Evolutionary conservation across 163 green algal species (phyloP).

Genomic region (Chlamydomonas reinhardtii): DNA sequence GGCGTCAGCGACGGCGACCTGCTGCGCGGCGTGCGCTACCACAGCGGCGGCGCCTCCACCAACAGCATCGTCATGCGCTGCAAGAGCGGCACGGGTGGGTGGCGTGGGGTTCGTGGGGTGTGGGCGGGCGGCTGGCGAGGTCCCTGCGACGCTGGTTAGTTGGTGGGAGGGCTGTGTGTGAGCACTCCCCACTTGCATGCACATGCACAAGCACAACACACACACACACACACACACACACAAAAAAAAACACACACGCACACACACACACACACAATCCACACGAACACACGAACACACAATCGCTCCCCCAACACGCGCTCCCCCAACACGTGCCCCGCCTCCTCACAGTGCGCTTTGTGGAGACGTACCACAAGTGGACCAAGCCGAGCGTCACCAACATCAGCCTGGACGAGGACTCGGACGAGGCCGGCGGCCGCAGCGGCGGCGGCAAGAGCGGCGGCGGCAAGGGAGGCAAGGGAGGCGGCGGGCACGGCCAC

Average conservation of each 20-base stretch:
- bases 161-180: background rate
- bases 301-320: too few relatives aligned
- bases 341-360: conserved; percentile 66
- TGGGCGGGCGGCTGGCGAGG: background rate
- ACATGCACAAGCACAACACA: too few relatives aligned
- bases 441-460: background rate
- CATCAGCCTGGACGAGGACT: conserved; percentile 4
- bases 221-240: too few relatives aligned
- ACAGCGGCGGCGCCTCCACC: conserved; percentile 77
- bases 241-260: too few relatives aligned
- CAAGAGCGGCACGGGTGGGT: conserved; percentile 77
- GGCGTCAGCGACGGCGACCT: conserved; percentile 88
- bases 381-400: conserved; percentile 65
- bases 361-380: conserved; percentile 86
- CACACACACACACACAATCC: too few relatives aligned
- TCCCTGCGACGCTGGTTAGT: too few relatives aligned
- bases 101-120: background rate
- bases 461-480: background rate
- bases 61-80: conserved; percentile 88
- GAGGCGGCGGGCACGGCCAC: too few relatives aligned
- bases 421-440: background rate
- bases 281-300: too few relatives aligned
- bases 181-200: too few relatives aligned
- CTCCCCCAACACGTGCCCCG: background rate
- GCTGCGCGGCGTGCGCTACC: conserved; percentile 84